Base-by-base conservation (phyloP, 148 eudicot species). In the Silene latifolia region DNA sequence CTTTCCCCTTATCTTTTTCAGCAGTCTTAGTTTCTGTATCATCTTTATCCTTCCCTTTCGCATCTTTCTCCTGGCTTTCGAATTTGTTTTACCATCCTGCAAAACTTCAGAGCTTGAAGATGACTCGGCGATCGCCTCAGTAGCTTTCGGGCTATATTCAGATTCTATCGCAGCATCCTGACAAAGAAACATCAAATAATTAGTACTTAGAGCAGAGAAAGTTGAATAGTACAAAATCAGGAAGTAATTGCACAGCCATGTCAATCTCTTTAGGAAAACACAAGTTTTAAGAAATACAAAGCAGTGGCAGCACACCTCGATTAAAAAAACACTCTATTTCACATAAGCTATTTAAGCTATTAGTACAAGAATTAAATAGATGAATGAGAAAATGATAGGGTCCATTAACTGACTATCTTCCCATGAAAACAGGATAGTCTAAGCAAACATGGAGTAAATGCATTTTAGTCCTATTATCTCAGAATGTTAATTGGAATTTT, bases 1-100 rank as follows among this genome's bases (percentile, higher is more conserved):
- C 98, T 84, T 91, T 94, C 62, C 89, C 92, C 77, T 85, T 94
- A 79, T 89, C 96, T 85, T 85, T 93, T 72, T 93, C 97, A 47
- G 67, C 72, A 66, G 91, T 94, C 84, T 86, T 93, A 57, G 56
- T 86, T 64, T 88, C 97, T 69, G 86, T 89, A 67, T 83, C 98
- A 74, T 91, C 91, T 73, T 85, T 92, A 68, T 89, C 97, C 78
- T 89, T 91, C 57, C 86, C 93, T 82, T 89, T 86, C 24, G 79
- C 92, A 78, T 92, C 91, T 74, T 81, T 84, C 66, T 63, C 87
- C 56, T 51, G 56, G 56, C 56, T 79, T 74, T 82, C 87, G n/a
- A n/a, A 72, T n/a, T 76, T 47, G 13, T 77, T 84, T 88, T 88
- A 11, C 79, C 91, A 77, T 91, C 97, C 80, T 76, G 85, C 70